Percentiles rank a stretch among this genome's conserved stretches.
Conservation (phyloP, 202 grass and related monocot species). For the Saccharum hybrid region DNA sequence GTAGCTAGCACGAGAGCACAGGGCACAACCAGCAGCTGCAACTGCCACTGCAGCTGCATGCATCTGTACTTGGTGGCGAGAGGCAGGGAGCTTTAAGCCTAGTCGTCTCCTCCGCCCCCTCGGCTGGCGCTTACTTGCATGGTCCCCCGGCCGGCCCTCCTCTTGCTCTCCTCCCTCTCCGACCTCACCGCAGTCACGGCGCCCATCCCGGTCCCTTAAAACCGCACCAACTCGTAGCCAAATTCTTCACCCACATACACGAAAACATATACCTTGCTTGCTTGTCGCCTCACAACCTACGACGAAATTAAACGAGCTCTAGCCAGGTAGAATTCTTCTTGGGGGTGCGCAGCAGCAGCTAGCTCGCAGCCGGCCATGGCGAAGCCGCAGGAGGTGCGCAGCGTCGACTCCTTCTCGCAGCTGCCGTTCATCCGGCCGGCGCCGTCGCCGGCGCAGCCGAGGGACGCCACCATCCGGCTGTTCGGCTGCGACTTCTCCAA, state of each 20-base stretch:
- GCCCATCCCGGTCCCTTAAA: constrained; percentile 58
- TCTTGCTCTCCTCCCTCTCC: not conserved
- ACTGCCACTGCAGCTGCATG: constrained; percentile 52
- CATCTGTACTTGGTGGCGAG: constrained; percentile 62
- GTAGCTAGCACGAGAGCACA: constrained; percentile 25
- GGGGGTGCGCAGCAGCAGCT: not conserved
- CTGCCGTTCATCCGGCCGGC: constrained; percentile 81
- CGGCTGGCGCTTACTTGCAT: constrained; percentile 29
- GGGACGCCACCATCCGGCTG: constrained; percentile 80
- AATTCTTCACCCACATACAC: constrained; percentile 32
- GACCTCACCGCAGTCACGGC: constrained; percentile 20
- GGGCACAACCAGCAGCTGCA: constrained; percentile 38
- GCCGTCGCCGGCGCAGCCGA: not conserved
- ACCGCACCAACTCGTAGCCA: constrained; percentile 60
- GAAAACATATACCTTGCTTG: not conserved
- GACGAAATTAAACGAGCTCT: not conserved
- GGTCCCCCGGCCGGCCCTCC: constrained; percentile 45
- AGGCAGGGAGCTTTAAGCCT: constrained; percentile 41
- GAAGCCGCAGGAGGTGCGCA: constrained; percentile 56
- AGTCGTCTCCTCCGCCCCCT: constrained; percentile 1
- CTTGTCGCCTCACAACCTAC: not conserved
- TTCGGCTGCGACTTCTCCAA: constrained; percentile 85
- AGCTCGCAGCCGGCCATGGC: constrained; percentile 49
- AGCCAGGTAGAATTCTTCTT: not conserved
- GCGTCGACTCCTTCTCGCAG: constrained; percentile 94